phyloP scores from a whole-genome alignment of 768 basidiomycete genomes.

The Kwoniella pini region DNA sequence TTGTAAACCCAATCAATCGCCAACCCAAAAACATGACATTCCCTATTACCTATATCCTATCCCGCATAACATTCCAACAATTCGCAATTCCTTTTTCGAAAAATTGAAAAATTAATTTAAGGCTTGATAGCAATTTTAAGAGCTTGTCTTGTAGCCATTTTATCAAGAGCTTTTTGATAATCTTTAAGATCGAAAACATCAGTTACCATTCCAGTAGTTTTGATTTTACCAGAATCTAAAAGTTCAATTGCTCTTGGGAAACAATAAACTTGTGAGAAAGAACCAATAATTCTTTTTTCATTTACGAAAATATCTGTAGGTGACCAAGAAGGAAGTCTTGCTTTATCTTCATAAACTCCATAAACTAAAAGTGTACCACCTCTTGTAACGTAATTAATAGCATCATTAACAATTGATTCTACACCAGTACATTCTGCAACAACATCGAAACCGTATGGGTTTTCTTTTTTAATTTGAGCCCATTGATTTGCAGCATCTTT shows the following conservation, averaged over 20 bases:
- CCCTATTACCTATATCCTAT: neutral
- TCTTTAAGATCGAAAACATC: conserved; percentile 64
- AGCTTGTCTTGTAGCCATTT: conserved; percentile 60
- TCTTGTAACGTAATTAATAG: conserved; percentile 83
- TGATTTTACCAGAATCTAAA: conserved; percentile 81
- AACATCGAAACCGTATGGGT: conserved; percentile 86
- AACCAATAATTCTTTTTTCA: conserved; percentile 78
- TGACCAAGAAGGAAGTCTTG: conserved; percentile 73
- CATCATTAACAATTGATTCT: conserved; percentile 80
- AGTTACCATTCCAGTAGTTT: conserved; percentile 76
- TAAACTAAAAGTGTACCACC: conserved; percentile 59
- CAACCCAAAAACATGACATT: neutral
- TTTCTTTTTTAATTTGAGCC: conserved; percentile 73
- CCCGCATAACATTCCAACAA: neutral
- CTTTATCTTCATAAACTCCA: conserved; percentile 85
- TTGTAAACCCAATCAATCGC: neutral
- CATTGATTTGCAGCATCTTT: conserved; percentile 74
- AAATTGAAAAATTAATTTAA: conserved; percentile 3
- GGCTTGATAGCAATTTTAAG: conserved; percentile 48
- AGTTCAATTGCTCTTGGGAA: conserved; percentile 90
- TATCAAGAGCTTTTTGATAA: conserved; percentile 67
- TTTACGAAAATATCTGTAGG: conserved; percentile 77
- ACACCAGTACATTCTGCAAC: conserved; percentile 79
- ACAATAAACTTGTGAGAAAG: conserved; percentile 83
- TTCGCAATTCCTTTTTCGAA: neutral